These are phyloP conservation scores for Paramecium primaurelia DNA, from an alignment of 73 alveolate genomes.

Conservation along the genomic window DNA sequence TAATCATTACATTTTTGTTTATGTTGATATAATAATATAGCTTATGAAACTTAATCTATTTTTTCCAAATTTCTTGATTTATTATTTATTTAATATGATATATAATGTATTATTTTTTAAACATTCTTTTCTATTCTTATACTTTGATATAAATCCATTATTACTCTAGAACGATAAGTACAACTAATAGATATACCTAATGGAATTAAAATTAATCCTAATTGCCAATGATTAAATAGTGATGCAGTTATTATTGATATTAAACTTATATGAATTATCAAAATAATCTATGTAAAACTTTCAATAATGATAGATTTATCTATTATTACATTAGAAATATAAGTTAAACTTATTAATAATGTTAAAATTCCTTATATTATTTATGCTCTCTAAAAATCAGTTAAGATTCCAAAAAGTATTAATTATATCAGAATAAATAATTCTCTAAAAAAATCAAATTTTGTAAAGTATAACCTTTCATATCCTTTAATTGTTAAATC, in stretches of 20 bases:
- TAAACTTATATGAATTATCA: not conserved
- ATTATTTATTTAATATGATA: not conserved
- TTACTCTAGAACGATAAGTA: not conserved
- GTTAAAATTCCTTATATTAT: not conserved
- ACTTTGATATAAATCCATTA: not conserved
- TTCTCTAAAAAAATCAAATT: not conserved
- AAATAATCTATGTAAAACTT: not conserved
- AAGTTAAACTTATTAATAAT: not conserved
- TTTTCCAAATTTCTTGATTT: not conserved
- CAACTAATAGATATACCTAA: not conserved
- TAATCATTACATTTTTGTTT: not conserved
- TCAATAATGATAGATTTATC: not conserved
- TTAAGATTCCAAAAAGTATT: not conserved
- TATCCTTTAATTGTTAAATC: not conserved
- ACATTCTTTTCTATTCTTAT: not conserved
- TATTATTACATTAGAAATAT: not conserved
- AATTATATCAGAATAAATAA: not conserved
- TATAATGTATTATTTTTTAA: not conserved
- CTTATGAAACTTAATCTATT: not conserved
- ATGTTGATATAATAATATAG: not conserved
- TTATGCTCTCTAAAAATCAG: not conserved
- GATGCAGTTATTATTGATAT: not conserved
- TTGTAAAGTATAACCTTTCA: not conserved
- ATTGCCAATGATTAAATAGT: not conserved
- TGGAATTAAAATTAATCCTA: not conserved